phyloP scores from a whole-genome alignment of 169 alveolate species.

The Theileria luwenshuni region DNA sequence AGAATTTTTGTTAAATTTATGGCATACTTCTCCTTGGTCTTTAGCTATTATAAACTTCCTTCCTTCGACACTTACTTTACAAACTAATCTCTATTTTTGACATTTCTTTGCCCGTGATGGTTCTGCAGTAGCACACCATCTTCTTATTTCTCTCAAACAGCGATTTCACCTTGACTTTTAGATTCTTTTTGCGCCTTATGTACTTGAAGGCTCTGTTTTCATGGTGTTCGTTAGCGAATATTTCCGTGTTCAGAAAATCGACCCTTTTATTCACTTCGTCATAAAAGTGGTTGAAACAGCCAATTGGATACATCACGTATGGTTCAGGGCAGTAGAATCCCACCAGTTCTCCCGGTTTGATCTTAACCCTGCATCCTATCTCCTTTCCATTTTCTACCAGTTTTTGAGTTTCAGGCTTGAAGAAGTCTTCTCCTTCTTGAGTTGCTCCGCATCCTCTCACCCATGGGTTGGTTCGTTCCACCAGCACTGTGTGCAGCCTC shows the following conservation, averaged over 20 bases:
- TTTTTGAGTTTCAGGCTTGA: conserved; percentile 32
- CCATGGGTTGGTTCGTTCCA: conserved; percentile 49
- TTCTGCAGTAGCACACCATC: conserved; percentile 5
- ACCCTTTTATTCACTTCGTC: neutral
- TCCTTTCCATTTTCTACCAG: conserved; percentile 9
- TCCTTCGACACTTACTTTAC: neutral
- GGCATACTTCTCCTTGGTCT: too few relatives aligned
- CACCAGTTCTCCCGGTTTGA: neutral
- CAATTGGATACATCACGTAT: conserved; percentile 38
- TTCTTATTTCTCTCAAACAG: neutral
- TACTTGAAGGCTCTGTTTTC: conserved; percentile 11
- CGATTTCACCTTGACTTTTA: neutral
- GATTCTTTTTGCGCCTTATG: neutral
- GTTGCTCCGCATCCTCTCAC: conserved; percentile 49
- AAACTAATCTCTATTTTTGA: neutral
- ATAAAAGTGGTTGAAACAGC: conserved; percentile 34
- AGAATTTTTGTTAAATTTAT: too few relatives aligned
- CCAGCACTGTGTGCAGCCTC: conserved; percentile 13
- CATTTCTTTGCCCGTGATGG: conserved; percentile 2
- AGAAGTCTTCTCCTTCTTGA: conserved; percentile 14
- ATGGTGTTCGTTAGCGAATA: neutral
- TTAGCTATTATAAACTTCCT: too few relatives aligned
- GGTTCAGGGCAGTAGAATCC: conserved; percentile 66
- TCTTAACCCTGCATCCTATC: conserved; percentile 32
- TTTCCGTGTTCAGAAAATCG: neutral